These are phyloP conservation scores for Colletotrichum chlorophyti DNA, from an alignment of 2,329 filamentous ascomycete genomes.

Conservation along the genomic window DNA sequence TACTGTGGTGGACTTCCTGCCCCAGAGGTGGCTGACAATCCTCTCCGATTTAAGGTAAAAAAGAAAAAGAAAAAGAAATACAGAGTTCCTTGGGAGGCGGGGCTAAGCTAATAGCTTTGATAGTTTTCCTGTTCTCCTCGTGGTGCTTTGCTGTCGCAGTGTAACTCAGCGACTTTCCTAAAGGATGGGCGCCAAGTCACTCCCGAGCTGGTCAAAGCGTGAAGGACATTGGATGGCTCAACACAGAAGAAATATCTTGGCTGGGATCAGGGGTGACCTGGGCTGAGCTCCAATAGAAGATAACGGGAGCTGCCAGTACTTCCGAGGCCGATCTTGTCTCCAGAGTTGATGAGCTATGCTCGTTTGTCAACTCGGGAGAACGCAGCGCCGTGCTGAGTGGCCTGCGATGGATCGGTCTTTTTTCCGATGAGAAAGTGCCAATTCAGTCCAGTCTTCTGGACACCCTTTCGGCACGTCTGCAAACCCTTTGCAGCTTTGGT, in stretches of 20 bases:
- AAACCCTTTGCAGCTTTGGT: constrained; percentile 76
- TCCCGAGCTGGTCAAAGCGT: no score
- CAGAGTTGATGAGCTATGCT: constrained; percentile 67
- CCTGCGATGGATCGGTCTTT: constrained; percentile 67
- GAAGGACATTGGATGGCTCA: constrained; percentile 86
- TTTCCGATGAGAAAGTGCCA: constrained; percentile 60
- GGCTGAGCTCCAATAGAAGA: no score
- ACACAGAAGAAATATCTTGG: constrained; percentile 74
- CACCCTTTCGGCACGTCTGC: constrained; percentile 74
- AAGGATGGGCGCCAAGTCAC: constrained; percentile 66
- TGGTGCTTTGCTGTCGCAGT: constrained; percentile 71
- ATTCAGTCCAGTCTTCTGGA: constrained; percentile 71
- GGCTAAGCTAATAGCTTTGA: no score
- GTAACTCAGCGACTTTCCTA: constrained; percentile 71
- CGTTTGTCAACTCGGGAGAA: constrained; percentile 66
- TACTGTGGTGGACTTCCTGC: constrained; percentile 70
- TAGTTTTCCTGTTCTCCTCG: constrained; percentile 72
- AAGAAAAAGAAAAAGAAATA: no score
- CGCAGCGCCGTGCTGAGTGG: constrained; percentile 68
- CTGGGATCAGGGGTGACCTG: no score
- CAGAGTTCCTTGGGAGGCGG: no score
- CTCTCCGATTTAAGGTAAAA: constrained; percentile 74
- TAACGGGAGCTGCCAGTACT: no score
- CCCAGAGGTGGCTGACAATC: constrained; percentile 68
- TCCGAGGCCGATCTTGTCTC: no score